Conservation (phyloP, 1,284 basidiomycete genomes). For the Tremellales sp. region DNA sequence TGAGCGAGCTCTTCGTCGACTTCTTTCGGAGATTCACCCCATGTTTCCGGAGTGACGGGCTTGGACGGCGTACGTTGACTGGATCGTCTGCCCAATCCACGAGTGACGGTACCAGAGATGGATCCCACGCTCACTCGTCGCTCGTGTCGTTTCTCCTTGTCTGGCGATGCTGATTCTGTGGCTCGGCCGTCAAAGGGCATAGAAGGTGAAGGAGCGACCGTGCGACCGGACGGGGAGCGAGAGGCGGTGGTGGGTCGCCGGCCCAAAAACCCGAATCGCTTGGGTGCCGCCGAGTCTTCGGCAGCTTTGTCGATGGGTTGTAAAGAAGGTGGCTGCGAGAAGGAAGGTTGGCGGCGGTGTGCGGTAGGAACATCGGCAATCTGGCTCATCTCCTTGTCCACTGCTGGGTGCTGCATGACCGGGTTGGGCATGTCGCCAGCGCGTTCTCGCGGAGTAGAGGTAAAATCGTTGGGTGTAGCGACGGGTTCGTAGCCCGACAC, state of each 20-base stretch:
- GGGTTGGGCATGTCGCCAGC: conserved; percentile 32
- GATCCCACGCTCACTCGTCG: conserved; percentile 56
- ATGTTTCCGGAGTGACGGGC: conserved; percentile 17
- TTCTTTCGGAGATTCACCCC: conserved; percentile 25
- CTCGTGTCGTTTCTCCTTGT: conserved; percentile 60
- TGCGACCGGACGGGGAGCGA: conserved; percentile 5
- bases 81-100: conserved; percentile 24
- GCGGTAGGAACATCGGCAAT: conserved; percentile 45
- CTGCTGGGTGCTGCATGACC: conserved; percentile 46
- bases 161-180: conserved; percentile 70
- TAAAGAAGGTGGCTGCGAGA: conserved; percentile 56
- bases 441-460: conserved; percentile 53
- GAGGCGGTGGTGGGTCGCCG: conserved; percentile 13
- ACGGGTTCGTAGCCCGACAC: conserved; percentile 51
- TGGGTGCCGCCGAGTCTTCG: conserved; percentile 15
- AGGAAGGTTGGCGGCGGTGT: conserved; percentile 39
- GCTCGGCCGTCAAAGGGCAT: conserved; percentile 54
- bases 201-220: conserved; percentile 19
- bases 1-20: conserved; percentile 12
- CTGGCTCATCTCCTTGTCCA: conserved; percentile 38
- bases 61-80: conserved; percentile 14
- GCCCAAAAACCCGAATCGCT: conserved; percentile 28
- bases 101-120: conserved; percentile 29
- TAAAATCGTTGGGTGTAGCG: conserved; percentile 48
- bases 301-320: neutral